These are phyloP conservation scores for Corynascus novoguineensis DNA, from an alignment of 495 filamentous ascomycete genomes.

Conservation along the genomic window DNA sequence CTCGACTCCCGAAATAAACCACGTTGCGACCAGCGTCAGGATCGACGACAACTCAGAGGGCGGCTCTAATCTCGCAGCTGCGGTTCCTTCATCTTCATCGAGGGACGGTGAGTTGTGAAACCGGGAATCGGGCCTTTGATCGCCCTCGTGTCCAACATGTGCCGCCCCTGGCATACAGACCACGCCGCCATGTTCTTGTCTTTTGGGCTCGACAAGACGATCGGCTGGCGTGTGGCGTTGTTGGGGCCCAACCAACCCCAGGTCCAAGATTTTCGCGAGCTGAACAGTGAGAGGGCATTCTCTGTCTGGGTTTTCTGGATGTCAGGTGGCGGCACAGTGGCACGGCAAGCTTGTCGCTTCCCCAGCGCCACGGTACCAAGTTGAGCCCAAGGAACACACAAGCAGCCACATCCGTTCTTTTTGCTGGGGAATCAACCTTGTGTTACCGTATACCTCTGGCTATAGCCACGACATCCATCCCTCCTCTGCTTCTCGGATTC, in stretches of 20 bases:
- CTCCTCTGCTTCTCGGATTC: background rate
- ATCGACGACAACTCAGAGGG: background rate
- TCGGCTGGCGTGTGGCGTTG: background rate
- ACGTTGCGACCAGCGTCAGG: no score
- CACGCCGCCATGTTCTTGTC: background rate
- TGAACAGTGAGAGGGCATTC: background rate
- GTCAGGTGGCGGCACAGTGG: no score
- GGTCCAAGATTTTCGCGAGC: background rate
- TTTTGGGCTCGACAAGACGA: background rate
- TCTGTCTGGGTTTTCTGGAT: background rate
- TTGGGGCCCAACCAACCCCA: background rate
- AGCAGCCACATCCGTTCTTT: background rate
- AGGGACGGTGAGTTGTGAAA: background rate
- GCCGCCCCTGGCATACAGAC: slow-evolving; percentile 3
- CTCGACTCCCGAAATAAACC: no score
- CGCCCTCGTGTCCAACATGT: background rate
- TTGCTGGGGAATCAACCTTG: background rate
- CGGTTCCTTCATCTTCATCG: background rate
- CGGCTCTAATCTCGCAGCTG: slow-evolving; percentile 2
- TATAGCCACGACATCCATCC: background rate
- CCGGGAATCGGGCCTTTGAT: background rate
- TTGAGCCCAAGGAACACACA: background rate
- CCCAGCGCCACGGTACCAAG: background rate
- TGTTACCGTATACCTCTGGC: background rate
- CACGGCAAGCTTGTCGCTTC: no score